phyloP scores from a whole-genome alignment of 371 early-diverging fungal genomes.

The Mortierella polycephala region DNA sequence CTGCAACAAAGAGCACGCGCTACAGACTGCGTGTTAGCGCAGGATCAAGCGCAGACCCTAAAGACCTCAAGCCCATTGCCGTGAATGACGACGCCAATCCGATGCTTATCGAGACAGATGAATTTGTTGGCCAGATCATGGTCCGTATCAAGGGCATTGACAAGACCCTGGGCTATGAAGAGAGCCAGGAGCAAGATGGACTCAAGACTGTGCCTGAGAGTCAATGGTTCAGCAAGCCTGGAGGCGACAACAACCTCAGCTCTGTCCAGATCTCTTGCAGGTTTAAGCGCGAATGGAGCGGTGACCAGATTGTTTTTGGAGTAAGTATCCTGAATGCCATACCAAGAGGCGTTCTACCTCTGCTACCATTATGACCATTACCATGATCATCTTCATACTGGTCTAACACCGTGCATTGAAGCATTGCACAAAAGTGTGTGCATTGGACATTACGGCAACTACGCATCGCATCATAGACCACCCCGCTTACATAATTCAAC shows the following conservation, averaged over 20 bases:
- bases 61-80: slow-evolving; percentile 61
- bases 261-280: slow-evolving; percentile 77
- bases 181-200: slow-evolving; percentile 58
- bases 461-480: no score
- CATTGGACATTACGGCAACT: no score
- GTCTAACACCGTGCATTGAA: no score
- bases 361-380: no score
- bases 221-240: slow-evolving; percentile 62
- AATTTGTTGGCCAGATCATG: slow-evolving; percentile 73
- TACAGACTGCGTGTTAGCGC: slow-evolving; percentile 66
- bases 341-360: no score
- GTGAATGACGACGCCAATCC: slow-evolving; percentile 78
- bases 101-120: slow-evolving; percentile 66
- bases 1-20: slow-evolving; percentile 3
- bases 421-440: no score
- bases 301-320: slow-evolving; percentile 82
- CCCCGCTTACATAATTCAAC: not conserved
- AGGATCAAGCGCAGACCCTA: slow-evolving; percentile 63
- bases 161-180: slow-evolving; percentile 59
- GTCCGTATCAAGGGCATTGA: slow-evolving; percentile 69
- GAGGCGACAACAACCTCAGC: slow-evolving; percentile 63
- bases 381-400: no score
- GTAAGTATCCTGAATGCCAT: slow-evolving; percentile 8
- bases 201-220: slow-evolving; percentile 31
- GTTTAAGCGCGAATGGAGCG: slow-evolving; percentile 72